A percentile compares a stretch with the other conserved stretches of the same genome.
These are phyloP conservation scores for Trichoderma lentiforme DNA, from an alignment of 2,329 filamentous ascomycete genomes.

Conservation along the genomic window DNA sequence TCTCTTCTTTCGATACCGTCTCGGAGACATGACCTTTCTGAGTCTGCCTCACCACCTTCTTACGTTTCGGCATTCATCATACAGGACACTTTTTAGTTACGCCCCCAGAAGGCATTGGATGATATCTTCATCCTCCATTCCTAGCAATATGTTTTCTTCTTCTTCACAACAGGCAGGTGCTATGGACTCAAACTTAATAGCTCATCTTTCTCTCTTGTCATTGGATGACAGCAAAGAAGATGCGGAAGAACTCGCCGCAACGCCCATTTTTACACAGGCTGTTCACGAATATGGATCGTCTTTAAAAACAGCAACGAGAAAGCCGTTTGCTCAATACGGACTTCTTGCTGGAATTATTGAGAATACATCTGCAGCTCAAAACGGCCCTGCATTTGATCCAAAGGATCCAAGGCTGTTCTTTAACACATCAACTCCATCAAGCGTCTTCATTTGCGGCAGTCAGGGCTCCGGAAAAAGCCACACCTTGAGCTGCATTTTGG, in stretches of 20 bases:
- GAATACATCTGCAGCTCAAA: background rate
- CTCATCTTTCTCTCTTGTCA: constrained; percentile 15
- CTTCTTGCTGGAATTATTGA: constrained; percentile 19
- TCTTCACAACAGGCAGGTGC: too few species aligned
- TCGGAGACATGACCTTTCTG: background rate
- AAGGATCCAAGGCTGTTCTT: constrained; percentile 38
- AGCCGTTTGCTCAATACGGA: constrained; percentile 21
- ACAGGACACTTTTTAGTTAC: background rate
- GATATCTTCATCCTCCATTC: background rate
- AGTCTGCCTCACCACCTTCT: background rate
- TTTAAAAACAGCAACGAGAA: background rate
- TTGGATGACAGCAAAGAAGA: background rate
- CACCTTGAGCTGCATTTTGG: constrained; percentile 53
- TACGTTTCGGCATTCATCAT: too few species aligned
- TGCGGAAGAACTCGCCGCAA: constrained; percentile 15
- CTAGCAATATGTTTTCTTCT: background rate
- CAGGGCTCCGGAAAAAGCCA: constrained; percentile 65
- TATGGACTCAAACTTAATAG: background rate
- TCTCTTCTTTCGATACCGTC: background rate
- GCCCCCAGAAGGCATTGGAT: background rate
- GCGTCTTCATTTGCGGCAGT: constrained; percentile 61
- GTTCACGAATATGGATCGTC: constrained; percentile 8
- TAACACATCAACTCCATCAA: constrained; percentile 51
- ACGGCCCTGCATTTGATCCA: too few species aligned
- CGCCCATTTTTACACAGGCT: constrained; percentile 23